phyloP scores from a whole-genome alignment of 768 basidiomycete species.

The Mycena pura region DNA sequence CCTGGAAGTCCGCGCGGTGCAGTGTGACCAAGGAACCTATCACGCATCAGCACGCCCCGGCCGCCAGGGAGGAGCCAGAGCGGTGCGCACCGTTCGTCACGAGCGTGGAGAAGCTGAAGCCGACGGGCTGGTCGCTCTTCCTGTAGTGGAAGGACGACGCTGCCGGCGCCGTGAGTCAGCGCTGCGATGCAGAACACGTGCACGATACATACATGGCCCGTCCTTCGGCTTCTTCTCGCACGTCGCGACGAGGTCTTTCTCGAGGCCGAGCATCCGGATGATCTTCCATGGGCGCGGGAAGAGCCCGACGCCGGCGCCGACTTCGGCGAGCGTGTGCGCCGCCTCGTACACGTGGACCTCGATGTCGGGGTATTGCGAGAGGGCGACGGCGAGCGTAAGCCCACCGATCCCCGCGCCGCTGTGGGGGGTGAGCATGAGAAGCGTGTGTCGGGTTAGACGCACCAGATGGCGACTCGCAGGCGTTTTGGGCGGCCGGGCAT shows the following conservation, averaged over 20 bases:
- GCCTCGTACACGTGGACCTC: constrained; percentile 65
- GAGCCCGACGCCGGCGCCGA: constrained; percentile 69
- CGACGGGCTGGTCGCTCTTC: constrained; percentile 65
- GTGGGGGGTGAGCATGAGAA: constrained; percentile 12
- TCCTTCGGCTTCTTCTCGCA: constrained; percentile 46
- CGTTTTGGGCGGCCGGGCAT: constrained; percentile 37
- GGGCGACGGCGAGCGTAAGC: constrained; percentile 51
- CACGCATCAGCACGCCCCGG: too few relatives aligned
- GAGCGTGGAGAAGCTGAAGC: constrained; percentile 59
- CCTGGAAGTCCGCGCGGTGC: constrained; percentile 74
- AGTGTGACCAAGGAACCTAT: constrained; percentile 59
- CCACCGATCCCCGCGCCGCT: constrained; percentile 64
- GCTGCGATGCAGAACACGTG: neutral
- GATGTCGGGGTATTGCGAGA: constrained; percentile 58
- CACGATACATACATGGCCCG: constrained; percentile 44
- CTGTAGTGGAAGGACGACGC: constrained; percentile 62
- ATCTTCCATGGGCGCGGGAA: constrained; percentile 60
- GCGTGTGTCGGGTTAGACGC: too few relatives aligned
- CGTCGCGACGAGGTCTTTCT: constrained; percentile 49
- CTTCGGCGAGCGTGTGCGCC: constrained; percentile 53
- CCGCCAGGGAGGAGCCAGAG: neutral
- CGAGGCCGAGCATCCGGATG: constrained; percentile 51
- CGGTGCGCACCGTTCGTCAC: constrained; percentile 58
- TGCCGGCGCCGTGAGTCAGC: constrained; percentile 32
- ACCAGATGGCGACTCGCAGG: constrained; percentile 65